These are phyloP conservation scores for Aspergillus hortae DNA, from an alignment of 2,329 filamentous ascomycete genomes.

Conservation along the genomic window DNA sequence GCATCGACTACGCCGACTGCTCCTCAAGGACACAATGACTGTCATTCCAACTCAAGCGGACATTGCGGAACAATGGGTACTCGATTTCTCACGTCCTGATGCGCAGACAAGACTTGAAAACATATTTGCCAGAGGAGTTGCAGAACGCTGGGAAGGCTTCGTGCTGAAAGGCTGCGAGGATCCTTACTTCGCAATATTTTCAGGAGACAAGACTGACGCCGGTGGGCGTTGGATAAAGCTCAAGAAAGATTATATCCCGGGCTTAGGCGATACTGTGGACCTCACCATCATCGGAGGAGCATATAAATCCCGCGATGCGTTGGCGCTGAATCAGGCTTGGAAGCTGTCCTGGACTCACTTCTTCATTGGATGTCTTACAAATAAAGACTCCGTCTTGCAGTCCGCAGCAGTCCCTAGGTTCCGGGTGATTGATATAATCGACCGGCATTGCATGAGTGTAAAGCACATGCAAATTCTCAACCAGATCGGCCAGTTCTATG, in stretches of 20 bases:
- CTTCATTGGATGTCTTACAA: slow-evolving; percentile 71
- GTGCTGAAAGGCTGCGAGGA: slow-evolving; percentile 73
- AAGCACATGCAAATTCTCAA: slow-evolving; percentile 51
- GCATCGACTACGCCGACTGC: slow-evolving; percentile 41
- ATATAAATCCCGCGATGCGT: slow-evolving; percentile 63
- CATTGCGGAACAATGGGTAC: slow-evolving; percentile 62
- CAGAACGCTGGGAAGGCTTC: slow-evolving; percentile 68
- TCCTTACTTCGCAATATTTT: slow-evolving; percentile 65
- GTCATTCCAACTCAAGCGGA: slow-evolving; percentile 61
- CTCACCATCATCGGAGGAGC: slow-evolving; percentile 75
- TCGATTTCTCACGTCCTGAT: slow-evolving; percentile 60
- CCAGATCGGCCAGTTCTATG: slow-evolving; percentile 45
- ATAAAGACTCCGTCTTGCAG: slow-evolving; percentile 57
- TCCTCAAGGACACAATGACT: slow-evolving; percentile 56
- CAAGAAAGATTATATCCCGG: slow-evolving; percentile 79
- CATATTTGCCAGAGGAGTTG: slow-evolving; percentile 65
- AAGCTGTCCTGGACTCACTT: slow-evolving; percentile 74
- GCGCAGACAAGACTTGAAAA: slow-evolving; percentile 56
- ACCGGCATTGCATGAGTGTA: slow-evolving; percentile 47
- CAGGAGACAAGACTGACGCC: slow-evolving; percentile 24
- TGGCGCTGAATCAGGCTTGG: slow-evolving; percentile 47
- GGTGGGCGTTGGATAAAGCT: slow-evolving; percentile 67
- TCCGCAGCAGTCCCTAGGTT: slow-evolving; percentile 56
- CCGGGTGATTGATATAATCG: slow-evolving; percentile 62
- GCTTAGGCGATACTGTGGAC: slow-evolving; percentile 78